Evolutionary conservation across 2,329 filamentous ascomycete genomes (phyloP).

Genomic region (Colletotrichum sp.): DNA sequence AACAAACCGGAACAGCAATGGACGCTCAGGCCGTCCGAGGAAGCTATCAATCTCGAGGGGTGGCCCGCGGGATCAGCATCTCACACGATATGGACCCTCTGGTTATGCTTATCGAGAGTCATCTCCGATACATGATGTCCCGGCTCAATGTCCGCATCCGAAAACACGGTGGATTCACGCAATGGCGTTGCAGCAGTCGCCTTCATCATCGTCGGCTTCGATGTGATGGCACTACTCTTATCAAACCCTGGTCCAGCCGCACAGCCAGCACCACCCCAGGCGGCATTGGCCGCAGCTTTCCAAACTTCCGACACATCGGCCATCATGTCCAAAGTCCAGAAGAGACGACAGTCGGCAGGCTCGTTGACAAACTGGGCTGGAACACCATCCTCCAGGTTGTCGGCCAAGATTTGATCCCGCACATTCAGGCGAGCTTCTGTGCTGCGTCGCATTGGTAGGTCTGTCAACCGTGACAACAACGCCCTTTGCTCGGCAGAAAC

Average conservation of each 20-base stretch:
- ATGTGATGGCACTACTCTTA: not conserved
- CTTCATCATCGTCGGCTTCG: not conserved
- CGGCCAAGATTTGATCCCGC: conserved; percentile 41
- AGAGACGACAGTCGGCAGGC: conserved; percentile 55
- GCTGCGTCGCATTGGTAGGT: conserved; percentile 35
- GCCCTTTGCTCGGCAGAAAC: conserved; percentile 31
- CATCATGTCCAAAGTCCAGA: conserved; percentile 53
- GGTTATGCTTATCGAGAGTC: not conserved
- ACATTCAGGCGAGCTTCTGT: conserved; percentile 39
- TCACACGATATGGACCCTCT: not conserved
- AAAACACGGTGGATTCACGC: not conserved
- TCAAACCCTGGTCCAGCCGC: conserved; percentile 14
- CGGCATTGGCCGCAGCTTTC: conserved; percentile 46
- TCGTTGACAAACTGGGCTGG: conserved; percentile 55
- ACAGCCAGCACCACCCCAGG: conserved; percentile 44
- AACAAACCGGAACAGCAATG: not conserved
- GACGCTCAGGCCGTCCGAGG: not conserved
- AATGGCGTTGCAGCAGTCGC: not conserved
- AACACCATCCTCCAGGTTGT: conserved; percentile 39
- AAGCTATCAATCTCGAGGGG: no score
- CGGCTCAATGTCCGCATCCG: not conserved
- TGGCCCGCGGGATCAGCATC: no score
- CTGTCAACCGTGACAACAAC: conserved; percentile 33
- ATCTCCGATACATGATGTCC: not conserved
- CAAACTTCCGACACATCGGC: conserved; percentile 50